Percentiles rank a stretch among this genome's conserved stretches.
phyloP scores from a whole-genome alignment of 306 rosid genomes.

The Pueraria montana region DNA sequence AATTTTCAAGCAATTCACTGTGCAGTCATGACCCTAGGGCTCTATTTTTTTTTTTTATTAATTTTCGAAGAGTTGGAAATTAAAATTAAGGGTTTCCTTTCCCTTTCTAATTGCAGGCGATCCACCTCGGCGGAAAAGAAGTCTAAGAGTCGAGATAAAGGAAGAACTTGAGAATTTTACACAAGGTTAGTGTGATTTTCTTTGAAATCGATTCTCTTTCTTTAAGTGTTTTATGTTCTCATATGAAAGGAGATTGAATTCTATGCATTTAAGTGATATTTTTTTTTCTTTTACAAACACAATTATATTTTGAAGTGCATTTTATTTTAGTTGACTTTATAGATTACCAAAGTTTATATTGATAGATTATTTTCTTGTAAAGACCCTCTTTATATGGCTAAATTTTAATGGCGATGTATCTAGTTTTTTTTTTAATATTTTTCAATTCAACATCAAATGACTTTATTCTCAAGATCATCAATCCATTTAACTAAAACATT shows the following conservation, averaged over 20 bases:
- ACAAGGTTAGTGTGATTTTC: slow-evolving; percentile 33
- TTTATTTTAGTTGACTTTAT: not conserved
- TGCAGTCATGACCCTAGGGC: not conserved
- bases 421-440: not conserved
- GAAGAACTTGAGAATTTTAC: slow-evolving; percentile 8
- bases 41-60: not conserved
- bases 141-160: not conserved
- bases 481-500: not conserved
- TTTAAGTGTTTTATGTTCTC: not conserved
- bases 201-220: not conserved
- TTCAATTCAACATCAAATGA: not conserved
- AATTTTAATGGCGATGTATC: not conserved
- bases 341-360: not conserved
- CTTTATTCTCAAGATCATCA: not conserved
- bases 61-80: not conserved
- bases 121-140: not conserved
- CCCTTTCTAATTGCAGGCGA: not conserved
- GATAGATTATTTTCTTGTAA: not conserved
- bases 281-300: not conserved
- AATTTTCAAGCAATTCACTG: not conserved
- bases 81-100: not conserved
- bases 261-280: no score
- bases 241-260: not conserved
- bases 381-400: not conserved
- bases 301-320: not conserved